These are phyloP conservation scores for Anethum foeniculum DNA, from an alignment of 140 eudicot genomes.

Conservation along the genomic window DNA sequence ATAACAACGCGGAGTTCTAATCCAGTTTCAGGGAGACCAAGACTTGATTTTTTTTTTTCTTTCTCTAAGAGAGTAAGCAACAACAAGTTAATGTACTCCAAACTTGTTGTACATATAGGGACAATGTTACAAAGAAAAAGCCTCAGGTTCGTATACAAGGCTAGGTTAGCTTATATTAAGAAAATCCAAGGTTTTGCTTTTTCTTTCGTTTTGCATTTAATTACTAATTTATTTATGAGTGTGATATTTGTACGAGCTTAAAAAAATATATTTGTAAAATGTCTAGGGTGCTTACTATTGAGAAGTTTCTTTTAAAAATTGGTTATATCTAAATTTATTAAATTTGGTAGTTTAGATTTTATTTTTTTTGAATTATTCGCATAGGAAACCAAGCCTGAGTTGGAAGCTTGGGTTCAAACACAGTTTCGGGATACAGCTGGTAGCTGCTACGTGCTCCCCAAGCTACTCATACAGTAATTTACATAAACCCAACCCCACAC, in stretches of 20 bases:
- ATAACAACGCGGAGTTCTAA: not conserved
- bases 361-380: not conserved
- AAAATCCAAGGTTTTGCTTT: not conserved
- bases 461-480: not conserved
- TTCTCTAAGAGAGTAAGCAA: not conserved
- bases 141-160: not conserved
- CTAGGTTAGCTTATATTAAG: too few species aligned
- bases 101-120: not conserved
- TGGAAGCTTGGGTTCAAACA: not conserved
- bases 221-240: too few species aligned
- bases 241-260: too few species aligned
- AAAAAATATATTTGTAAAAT: too few species aligned
- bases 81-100: not conserved
- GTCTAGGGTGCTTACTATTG: too few species aligned
- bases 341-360: not conserved
- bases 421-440: not conserved
- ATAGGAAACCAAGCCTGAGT: not conserved
- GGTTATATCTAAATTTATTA: not conserved
- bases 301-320: too few species aligned
- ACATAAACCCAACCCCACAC: too few species aligned
- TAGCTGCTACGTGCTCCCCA: not conserved
- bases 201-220: too few species aligned
- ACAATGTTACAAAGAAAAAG: too few species aligned
- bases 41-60: not conserved
- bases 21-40: conserved; percentile 3